Evolutionary conservation across 1,284 basidiomycete species (phyloP), one percentile per base, ranked within the genome.

Genomic region (Apiotrichum porosum): DNA sequence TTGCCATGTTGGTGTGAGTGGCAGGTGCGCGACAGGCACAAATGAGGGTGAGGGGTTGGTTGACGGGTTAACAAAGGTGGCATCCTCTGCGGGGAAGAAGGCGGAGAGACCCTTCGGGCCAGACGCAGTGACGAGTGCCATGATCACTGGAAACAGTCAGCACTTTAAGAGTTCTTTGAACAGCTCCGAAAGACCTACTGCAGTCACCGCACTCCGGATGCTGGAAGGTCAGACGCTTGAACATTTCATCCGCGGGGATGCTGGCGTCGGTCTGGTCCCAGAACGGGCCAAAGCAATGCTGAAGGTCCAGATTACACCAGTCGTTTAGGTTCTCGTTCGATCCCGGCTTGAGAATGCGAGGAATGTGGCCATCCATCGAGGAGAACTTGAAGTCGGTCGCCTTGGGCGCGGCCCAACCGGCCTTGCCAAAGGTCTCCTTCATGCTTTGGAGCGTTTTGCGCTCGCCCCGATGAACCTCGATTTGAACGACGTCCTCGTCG

Each of bases 161-260:
- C 26, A 6, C 26, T 28, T 6, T 28, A 12, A n/a, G n/a, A n/a
- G n/a, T n/a, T n/a, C n/a, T n/a, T n/a, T n/a, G n/a, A n/a, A n/a
- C n/a, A n/a, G n/a, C n/a, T n/a, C n/a, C 8, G 26, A 28, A 28
- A 28, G 8, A 33, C 77, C 54, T 47, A 80, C 78, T 52, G 61
- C 78, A 79, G 54, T 79, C 79, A 15, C 78, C 79, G 50, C 79
- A 80, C 15, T 70, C 49, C 0, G 72, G 66, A 14, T 70, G 57
- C n/a, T 67, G 60, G 60, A 79, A 80, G 0, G 78, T 72, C 33
- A 79, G 64, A 26, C 74, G 65, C 58, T 73, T 77, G 65, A 80
- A 79, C 60, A 79, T 70, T n/a, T 72, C 70, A 12, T 60, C 62
- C 0, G 75, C 65, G 0, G 63, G 49, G 13, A 62, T 49, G 21